Evolutionary conservation across 2,329 filamentous ascomycete species (phyloP).

Genomic region (Botrytis byssoidea): DNA sequence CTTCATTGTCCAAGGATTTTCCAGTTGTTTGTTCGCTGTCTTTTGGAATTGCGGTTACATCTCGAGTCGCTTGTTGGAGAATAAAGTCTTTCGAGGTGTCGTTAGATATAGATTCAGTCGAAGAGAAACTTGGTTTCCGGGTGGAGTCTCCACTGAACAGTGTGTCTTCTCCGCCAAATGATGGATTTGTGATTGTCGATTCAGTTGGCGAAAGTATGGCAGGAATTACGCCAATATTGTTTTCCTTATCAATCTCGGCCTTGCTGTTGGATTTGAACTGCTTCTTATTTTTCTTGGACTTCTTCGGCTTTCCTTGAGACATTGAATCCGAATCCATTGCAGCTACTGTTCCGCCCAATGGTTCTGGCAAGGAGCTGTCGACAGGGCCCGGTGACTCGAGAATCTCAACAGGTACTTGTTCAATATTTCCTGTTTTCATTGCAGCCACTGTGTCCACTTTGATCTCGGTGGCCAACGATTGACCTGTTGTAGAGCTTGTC

Average conservation of each 20-base stretch:
- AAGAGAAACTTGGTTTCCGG: slow-evolving; percentile 24
- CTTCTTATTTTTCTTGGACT: slow-evolving; percentile 19
- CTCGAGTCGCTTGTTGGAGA: background rate
- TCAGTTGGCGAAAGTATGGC: background rate
- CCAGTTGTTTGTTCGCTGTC: background rate
- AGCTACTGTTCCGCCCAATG: background rate
- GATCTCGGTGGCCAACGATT: background rate
- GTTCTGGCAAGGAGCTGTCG: background rate
- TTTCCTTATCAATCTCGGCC: background rate
- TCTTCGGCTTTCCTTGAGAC: slow-evolving; percentile 9
- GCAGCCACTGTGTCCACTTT: background rate
- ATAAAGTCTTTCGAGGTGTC: background rate
- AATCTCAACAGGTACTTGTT: background rate
- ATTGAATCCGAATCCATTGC: background rate
- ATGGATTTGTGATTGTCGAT: background rate
- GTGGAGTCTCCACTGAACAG: slow-evolving; percentile 23
- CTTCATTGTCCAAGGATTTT: background rate
- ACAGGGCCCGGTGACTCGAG: background rate
- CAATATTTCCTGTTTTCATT: background rate
- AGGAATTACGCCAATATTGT: background rate
- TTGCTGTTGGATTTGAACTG: slow-evolving; percentile 10
- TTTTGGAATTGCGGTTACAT: background rate
- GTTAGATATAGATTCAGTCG: background rate
- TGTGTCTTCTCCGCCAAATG: slow-evolving; percentile 14
- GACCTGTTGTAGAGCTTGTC: background rate